A percentile compares a stretch with the other conserved stretches of the same genome.
These are phyloP conservation scores for Talaromyces islandicus DNA, from an alignment of 2,329 filamentous ascomycete species.

Conservation along the genomic window DNA sequence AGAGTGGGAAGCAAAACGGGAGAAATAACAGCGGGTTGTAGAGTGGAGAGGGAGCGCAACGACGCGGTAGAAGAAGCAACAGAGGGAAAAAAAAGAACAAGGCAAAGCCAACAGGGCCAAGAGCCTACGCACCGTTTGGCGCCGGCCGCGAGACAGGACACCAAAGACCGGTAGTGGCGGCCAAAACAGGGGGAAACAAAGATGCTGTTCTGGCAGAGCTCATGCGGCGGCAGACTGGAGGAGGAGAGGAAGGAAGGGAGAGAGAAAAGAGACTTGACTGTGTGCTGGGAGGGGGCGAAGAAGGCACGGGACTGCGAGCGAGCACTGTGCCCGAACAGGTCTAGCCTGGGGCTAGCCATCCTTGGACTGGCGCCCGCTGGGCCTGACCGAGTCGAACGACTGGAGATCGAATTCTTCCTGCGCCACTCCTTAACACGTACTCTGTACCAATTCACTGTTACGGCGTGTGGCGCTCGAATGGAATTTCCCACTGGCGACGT, in stretches of 20 bases:
- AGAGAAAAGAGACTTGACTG: constrained; percentile 11
- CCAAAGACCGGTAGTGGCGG: constrained; percentile 41
- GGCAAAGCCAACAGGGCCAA: constrained; percentile 20
- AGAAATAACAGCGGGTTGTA: background rate
- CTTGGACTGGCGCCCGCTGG: background rate
- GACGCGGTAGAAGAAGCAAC: constrained; percentile 1
- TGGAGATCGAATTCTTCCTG: too few species aligned
- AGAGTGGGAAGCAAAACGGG: constrained; percentile 1
- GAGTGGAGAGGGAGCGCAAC: constrained; percentile 5
- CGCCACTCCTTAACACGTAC: too few species aligned
- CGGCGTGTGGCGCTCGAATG: too few species aligned
- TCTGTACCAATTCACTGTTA: too few species aligned
- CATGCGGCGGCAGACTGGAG: constrained; percentile 13
- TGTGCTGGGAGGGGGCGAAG: constrained; percentile 13
- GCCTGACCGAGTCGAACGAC: background rate
- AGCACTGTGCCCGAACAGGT: background rate
- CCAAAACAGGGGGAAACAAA: constrained; percentile 30
- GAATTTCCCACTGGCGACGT: too few species aligned
- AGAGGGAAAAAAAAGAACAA: constrained; percentile 4
- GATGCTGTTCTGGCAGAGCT: constrained; percentile 11
- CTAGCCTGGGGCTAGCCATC: background rate
- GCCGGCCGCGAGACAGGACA: constrained; percentile 42
- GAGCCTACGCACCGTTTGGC: constrained; percentile 43
- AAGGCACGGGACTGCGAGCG: background rate
- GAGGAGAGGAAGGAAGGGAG: constrained; percentile 11